Evolutionary conservation across 352 stramenopile genomes (phyloP).

Genomic region (Thalassiosira exigua): DNA sequence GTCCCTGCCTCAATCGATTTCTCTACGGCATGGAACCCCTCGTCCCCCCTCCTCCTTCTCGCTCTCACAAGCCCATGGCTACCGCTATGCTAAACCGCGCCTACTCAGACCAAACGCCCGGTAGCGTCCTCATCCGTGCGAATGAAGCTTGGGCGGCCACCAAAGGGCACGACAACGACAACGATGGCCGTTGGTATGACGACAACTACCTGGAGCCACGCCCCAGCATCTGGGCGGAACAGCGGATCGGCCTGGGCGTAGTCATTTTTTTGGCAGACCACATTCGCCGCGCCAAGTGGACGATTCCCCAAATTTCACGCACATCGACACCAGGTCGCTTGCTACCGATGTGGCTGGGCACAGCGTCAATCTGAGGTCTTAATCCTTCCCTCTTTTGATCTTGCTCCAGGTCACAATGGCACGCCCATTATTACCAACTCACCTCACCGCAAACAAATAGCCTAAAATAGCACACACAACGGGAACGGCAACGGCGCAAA

Average conservation of each 20-base stretch:
- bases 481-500: too few relatives aligned
- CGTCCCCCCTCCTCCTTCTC: too few relatives aligned
- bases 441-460: too few relatives aligned
- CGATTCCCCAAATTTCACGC: too few relatives aligned
- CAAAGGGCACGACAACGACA: neutral
- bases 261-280: neutral
- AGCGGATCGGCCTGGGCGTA: neutral
- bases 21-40: neutral
- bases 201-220: conserved; percentile 3
- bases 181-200: neutral
- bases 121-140: neutral
- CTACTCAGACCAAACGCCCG: neutral
- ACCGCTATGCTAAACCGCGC: neutral
- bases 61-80: conserved; percentile 2
- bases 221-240: neutral
- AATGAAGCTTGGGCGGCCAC: neutral
- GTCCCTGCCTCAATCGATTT: neutral
- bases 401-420: too few relatives aligned
- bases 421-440: too few relatives aligned
- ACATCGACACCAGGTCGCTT: too few relatives aligned
- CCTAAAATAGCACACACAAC: too few relatives aligned
- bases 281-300: neutral
- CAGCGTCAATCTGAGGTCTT: too few relatives aligned
- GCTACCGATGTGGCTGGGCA: too few relatives aligned
- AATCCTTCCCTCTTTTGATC: too few relatives aligned